These are phyloP conservation scores for Linderina pennispora DNA, from an alignment of 192 early-diverging fungal species.

Conservation along the genomic window DNA sequence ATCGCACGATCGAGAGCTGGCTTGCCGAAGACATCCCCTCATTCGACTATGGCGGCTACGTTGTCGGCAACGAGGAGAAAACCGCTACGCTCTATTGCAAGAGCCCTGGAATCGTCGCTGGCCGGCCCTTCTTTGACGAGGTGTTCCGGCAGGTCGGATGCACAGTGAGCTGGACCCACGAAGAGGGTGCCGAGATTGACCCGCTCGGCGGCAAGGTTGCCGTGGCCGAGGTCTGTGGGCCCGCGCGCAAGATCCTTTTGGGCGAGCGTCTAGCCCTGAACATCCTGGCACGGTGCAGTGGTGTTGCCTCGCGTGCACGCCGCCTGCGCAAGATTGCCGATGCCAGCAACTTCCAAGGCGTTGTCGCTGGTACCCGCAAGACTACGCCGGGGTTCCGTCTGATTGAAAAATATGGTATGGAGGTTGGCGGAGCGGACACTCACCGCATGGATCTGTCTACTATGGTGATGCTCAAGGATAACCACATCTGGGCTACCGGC, in stretches of 20 bases:
- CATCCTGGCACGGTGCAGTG: slow-evolving; percentile 88
- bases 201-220: slow-evolving; percentile 51
- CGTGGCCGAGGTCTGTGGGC: slow-evolving; percentile 79
- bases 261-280: slow-evolving; percentile 95
- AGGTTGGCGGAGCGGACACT: slow-evolving; percentile 94
- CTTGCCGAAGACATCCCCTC: slow-evolving; percentile 93
- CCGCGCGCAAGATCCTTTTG: slow-evolving; percentile 76
- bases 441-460: slow-evolving; percentile 95
- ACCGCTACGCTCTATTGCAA: slow-evolving; percentile 85
- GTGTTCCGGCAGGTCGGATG: slow-evolving; percentile 89
- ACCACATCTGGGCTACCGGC: slow-evolving; percentile 93
- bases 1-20: slow-evolving; percentile 71
- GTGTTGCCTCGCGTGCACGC: slow-evolving; percentile 70
- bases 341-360: slow-evolving; percentile 65
- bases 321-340: slow-evolving; percentile 56
- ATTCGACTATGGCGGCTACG: slow-evolving; percentile 97
- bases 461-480: slow-evolving; percentile 99
- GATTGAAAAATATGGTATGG: slow-evolving; percentile 97
- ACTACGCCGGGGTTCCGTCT: slow-evolving; percentile 97
- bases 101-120: slow-evolving; percentile 82
- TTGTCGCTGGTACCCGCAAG: slow-evolving; percentile 94
- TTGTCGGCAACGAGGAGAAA: slow-evolving; percentile 84
- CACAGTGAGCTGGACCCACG: slow-evolving; percentile 77
- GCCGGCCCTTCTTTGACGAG: slow-evolving; percentile 93
- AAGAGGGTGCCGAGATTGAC: slow-evolving; percentile 76